These are phyloP conservation scores for Castanospermum australe DNA, from an alignment of 306 rosid genomes.

Conservation along the genomic window DNA sequence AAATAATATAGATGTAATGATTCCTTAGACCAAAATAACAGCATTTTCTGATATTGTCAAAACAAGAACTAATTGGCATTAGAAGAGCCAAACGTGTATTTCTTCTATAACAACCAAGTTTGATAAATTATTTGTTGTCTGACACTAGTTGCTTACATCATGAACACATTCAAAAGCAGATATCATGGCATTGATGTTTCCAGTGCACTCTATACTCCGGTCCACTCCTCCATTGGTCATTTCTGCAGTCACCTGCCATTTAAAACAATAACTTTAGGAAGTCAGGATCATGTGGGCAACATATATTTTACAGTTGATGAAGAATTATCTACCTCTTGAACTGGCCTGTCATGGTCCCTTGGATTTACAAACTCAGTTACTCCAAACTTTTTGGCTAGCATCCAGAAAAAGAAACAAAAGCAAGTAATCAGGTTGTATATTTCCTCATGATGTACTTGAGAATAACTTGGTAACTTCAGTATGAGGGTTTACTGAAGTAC, in stretches of 20 bases:
- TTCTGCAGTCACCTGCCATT: conserved; percentile 41
- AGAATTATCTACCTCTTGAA: conserved; percentile 40
- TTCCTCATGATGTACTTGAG: neutral
- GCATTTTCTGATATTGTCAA: neutral
- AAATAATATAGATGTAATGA: neutral
- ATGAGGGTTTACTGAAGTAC: neutral
- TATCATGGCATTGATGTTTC: conserved; percentile 48
- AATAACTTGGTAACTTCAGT: neutral
- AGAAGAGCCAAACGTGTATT: neutral
- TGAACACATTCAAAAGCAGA: conserved; percentile 63
- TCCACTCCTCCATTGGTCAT: conserved; percentile 65
- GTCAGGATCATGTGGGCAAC: neutral
- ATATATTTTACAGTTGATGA: neutral
- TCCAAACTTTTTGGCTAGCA: conserved; percentile 49
- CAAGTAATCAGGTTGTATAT: neutral
- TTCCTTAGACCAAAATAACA: neutral
- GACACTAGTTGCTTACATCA: conserved; percentile 36
- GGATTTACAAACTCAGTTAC: conserved; percentile 59
- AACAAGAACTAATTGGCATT: neutral
- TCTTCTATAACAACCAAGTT: neutral
- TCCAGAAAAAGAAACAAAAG: neutral
- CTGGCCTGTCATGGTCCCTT: conserved; percentile 44
- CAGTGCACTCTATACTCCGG: conserved; percentile 52
- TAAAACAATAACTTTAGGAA: neutral
- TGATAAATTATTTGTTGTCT: neutral